Percentiles rank a stretch among this genome's conserved stretches.
Evolutionary conservation across 2,329 filamentous ascomycete genomes (phyloP).

Genomic region (Penicillium sp.): DNA sequence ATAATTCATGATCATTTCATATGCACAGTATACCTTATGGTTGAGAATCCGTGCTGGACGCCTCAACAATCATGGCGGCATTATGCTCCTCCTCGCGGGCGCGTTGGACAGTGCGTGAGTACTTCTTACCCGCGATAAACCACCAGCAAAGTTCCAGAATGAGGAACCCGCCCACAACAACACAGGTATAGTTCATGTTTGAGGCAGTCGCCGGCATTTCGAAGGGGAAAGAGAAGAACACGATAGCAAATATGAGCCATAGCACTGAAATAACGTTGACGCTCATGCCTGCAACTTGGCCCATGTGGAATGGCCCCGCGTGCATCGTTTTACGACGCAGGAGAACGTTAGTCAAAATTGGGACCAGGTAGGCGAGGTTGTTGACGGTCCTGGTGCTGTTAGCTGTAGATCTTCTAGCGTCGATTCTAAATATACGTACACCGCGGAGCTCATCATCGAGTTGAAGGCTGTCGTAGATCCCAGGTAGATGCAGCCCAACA

Average conservation of each 20-base stretch:
- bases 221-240: conserved; percentile 54
- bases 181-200: conserved; percentile 58
- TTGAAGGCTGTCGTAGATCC: conserved; percentile 70
- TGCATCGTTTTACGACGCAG: conserved; percentile 49
- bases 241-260: conserved; percentile 55
- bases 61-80: conserved; percentile 18
- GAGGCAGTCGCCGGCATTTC: conserved; percentile 41
- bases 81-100: conserved; percentile 62
- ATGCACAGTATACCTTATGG: neutral
- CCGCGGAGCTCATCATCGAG: conserved; percentile 46
- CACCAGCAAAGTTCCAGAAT: conserved; percentile 48
- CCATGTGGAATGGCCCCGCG: conserved; percentile 52
- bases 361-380: conserved; percentile 52
- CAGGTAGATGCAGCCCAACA: conserved; percentile 68
- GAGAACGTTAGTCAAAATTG: conserved; percentile 53
- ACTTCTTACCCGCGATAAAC: conserved; percentile 47
- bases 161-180: conserved; percentile 49
- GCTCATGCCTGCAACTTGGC: conserved; percentile 43
- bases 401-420: neutral
- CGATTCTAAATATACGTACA: conserved; percentile 11
- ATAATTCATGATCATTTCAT: neutral
- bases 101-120: conserved; percentile 44
- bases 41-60: neutral
- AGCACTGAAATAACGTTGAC: conserved; percentile 51
- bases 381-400: conserved; percentile 45